Percentiles rank a stretch among this genome's conserved stretches.
These are phyloP conservation scores for Diaporthe vexans DNA, from an alignment of 2,329 filamentous ascomycete species.

Conservation along the genomic window DNA sequence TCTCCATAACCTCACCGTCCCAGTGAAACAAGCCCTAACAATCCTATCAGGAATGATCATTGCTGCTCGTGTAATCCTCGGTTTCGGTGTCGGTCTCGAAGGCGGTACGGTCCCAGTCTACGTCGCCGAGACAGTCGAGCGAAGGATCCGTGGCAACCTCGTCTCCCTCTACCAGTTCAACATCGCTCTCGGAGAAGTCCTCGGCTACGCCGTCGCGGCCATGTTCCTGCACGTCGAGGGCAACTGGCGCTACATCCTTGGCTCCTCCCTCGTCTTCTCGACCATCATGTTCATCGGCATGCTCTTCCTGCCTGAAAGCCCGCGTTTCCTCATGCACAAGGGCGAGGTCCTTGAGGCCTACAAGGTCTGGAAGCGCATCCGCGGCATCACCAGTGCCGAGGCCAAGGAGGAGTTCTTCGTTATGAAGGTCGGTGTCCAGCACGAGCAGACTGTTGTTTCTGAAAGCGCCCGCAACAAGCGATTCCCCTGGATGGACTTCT, in stretches of 20 bases:
- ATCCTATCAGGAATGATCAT: constrained; percentile 73
- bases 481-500: constrained; percentile 81
- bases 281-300: constrained; percentile 74
- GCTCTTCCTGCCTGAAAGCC: constrained; percentile 79
- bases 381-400: constrained; percentile 69
- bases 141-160: constrained; percentile 76
- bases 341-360: constrained; percentile 70
- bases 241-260: constrained; percentile 82
- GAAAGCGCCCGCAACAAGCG: constrained; percentile 66
- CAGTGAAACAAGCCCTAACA: not conserved
- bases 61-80: constrained; percentile 76
- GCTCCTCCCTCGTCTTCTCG: constrained; percentile 79
- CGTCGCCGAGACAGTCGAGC: constrained; percentile 79
- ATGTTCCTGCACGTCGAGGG: constrained; percentile 79
- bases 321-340: constrained; percentile 80
- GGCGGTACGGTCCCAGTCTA: constrained; percentile 83
- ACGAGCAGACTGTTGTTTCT: constrained; percentile 67
- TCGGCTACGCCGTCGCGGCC: constrained; percentile 80
- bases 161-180: constrained; percentile 83
- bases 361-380: constrained; percentile 80
- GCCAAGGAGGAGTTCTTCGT: constrained; percentile 78
- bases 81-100: constrained; percentile 79
- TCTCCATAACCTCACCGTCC: too few species aligned
- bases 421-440: constrained; percentile 74
- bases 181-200: constrained; percentile 80